Evolutionary conservation across 164 flowering plant genomes (phyloP).

Genomic region (Litsea cubeba): DNA sequence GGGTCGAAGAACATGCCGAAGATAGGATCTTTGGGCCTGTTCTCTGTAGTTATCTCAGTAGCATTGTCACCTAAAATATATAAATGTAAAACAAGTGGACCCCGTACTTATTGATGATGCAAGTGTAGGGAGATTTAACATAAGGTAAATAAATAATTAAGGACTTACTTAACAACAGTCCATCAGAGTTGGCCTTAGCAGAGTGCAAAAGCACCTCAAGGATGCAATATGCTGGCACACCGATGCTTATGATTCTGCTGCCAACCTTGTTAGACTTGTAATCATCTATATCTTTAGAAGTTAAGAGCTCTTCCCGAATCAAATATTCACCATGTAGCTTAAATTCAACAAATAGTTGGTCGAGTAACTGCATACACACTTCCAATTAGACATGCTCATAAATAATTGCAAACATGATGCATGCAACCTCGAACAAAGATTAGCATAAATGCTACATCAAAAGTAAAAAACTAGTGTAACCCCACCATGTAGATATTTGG

Average conservation of each 20-base stretch:
- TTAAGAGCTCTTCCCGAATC: constrained; percentile 60
- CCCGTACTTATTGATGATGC: neutral
- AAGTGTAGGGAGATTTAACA: neutral
- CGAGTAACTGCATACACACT: constrained; percentile 44
- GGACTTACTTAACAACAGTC: constrained; percentile 68
- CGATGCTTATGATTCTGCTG: constrained; percentile 43
- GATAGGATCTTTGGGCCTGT: constrained; percentile 69
- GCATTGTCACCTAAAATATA: constrained; percentile 42
- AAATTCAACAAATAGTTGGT: constrained; percentile 52
- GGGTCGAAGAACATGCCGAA: constrained; percentile 88
- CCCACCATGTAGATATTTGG: neutral
- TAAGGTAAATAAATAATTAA: neutral
- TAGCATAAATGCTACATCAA: neutral
- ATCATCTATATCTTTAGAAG: constrained; percentile 60
- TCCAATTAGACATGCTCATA: neutral
- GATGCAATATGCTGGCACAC: constrained; percentile 79
- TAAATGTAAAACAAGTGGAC: neutral
- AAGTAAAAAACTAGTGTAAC: neutral
- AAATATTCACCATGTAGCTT: constrained; percentile 45
- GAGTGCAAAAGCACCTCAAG: constrained; percentile 64
- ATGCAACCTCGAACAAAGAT: no score
- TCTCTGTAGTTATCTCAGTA: constrained; percentile 62
- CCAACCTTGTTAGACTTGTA: constrained; percentile 45
- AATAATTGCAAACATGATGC: neutral
- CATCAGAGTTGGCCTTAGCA: constrained; percentile 54